These are phyloP conservation scores for Microcos paniculata DNA, from an alignment of 345 rosid genomes.

Conservation along the genomic window DNA sequence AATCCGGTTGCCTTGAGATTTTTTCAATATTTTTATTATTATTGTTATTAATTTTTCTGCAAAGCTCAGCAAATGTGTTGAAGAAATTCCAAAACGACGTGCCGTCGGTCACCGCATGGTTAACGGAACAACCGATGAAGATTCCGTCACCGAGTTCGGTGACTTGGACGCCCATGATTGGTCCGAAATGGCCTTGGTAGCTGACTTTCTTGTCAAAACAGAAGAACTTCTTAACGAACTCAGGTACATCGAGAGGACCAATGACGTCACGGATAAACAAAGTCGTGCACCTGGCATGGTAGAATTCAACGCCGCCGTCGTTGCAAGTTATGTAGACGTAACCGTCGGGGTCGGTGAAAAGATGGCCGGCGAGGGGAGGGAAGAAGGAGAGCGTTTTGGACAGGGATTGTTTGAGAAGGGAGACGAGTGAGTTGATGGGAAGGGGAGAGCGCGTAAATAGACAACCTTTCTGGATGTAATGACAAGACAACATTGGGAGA, in stretches of 20 bases:
- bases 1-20: slow-evolving; percentile 53
- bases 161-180: slow-evolving; percentile 82
- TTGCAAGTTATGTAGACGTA: slow-evolving; percentile 61
- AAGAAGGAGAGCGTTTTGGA: slow-evolving; percentile 56
- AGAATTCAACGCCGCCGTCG: slow-evolving; percentile 69
- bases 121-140: slow-evolving; percentile 71
- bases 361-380: slow-evolving; percentile 94
- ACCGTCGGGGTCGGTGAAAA: slow-evolving; percentile 48
- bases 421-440: slow-evolving; percentile 29
- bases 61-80: slow-evolving; percentile 72
- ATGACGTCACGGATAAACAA: slow-evolving; percentile 44
- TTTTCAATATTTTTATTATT: slow-evolving; percentile 11
- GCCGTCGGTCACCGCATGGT: slow-evolving; percentile 83
- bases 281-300: slow-evolving; percentile 46
- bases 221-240: slow-evolving; percentile 53
- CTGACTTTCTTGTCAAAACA: slow-evolving; percentile 64
- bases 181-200: slow-evolving; percentile 68
- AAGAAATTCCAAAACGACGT: slow-evolving; percentile 97
- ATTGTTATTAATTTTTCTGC: slow-evolving; percentile 42
- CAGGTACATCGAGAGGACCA: slow-evolving; percentile 56
- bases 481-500: slow-evolving; percentile 97
- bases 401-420: slow-evolving; percentile 46
- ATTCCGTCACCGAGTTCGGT: slow-evolving; percentile 75
- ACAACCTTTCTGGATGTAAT: slow-evolving; percentile 86
- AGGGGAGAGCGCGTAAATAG: slow-evolving; percentile 57